These are phyloP conservation scores for Wickerhamiella occidentalis DNA, from an alignment of 805 yeast species.

Conservation along the genomic window DNA sequence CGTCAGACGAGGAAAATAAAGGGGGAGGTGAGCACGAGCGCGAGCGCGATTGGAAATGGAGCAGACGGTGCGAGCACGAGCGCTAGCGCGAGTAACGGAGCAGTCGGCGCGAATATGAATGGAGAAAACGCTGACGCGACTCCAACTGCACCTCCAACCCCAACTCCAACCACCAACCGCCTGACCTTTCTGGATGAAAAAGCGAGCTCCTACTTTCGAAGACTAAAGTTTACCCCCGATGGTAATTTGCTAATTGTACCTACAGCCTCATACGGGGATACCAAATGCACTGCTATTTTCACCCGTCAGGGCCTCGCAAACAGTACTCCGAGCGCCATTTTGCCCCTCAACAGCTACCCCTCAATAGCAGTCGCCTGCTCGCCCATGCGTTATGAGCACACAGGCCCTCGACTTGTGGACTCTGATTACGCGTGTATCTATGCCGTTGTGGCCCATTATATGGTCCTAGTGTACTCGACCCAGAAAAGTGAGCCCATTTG, in stretches of 20 bases:
- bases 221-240: conserved; percentile 81
- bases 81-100: not conserved
- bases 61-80: not conserved
- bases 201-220: conserved; percentile 77
- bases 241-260: conserved; percentile 72
- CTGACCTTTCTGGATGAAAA: conserved; percentile 55
- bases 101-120: too few species aligned
- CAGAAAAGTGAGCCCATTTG: conserved; percentile 58
- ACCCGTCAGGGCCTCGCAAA: conserved; percentile 54
- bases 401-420: conserved; percentile 3
- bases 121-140: too few species aligned
- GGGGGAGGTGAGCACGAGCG: too few species aligned
- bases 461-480: conserved; percentile 73
- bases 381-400: conserved; percentile 4
- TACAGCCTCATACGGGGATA: conserved; percentile 42
- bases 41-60: too few species aligned
- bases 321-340: conserved; percentile 55
- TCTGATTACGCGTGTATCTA: conserved; percentile 60
- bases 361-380: conserved; percentile 52
- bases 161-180: not conserved
- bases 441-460: conserved; percentile 88
- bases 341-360: conserved; percentile 52
- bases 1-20: conserved; percentile 2
- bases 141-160: too few species aligned
- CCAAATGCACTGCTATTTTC: conserved; percentile 58